Evolutionary conservation across 1,139 yeast species (phyloP).

Genomic region (Lodderomyces metapsilosis): DNA sequence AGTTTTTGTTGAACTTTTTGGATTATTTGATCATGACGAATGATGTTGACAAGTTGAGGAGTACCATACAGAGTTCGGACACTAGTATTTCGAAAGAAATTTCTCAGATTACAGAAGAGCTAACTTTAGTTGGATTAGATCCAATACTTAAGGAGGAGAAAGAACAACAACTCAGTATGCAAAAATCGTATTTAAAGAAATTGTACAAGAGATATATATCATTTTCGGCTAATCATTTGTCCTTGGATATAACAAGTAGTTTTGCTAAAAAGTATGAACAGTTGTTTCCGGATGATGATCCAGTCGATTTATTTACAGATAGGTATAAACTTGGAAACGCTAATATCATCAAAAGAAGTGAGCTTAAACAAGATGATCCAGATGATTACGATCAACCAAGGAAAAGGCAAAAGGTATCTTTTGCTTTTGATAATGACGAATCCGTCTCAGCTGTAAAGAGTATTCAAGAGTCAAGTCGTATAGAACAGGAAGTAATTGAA

Average conservation of each 20-base stretch:
- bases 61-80: slow-evolving; percentile 65
- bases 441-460: slow-evolving; percentile 11
- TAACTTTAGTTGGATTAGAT: slow-evolving; percentile 16
- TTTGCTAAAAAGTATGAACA: slow-evolving; percentile 68
- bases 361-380: slow-evolving; percentile 32
- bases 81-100: slow-evolving; percentile 40
- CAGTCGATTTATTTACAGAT: slow-evolving; percentile 39
- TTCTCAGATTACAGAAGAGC: slow-evolving; percentile 20
- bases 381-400: slow-evolving; percentile 18
- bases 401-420: slow-evolving; percentile 20
- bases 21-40: slow-evolving; percentile 69
- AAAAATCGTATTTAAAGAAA: slow-evolving; percentile 25
- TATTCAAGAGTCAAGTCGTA: slow-evolving; percentile 14
- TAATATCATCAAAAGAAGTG: slow-evolving; percentile 46
- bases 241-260: slow-evolving; percentile 62
- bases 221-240: slow-evolving; percentile 52
- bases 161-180: slow-evolving; percentile 22
- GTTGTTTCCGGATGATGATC: slow-evolving; percentile 61
- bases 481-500: slow-evolving; percentile 13
- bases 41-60: slow-evolving; percentile 80
- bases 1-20: slow-evolving; percentile 67
- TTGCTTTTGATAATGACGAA: slow-evolving; percentile 6
- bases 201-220: slow-evolving; percentile 25
- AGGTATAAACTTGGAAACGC: slow-evolving; percentile 43
- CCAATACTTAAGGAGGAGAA: slow-evolving; percentile 25